phyloP scores from a whole-genome alignment of 208 protist species.

The Leishmania gerbilli region DNA sequence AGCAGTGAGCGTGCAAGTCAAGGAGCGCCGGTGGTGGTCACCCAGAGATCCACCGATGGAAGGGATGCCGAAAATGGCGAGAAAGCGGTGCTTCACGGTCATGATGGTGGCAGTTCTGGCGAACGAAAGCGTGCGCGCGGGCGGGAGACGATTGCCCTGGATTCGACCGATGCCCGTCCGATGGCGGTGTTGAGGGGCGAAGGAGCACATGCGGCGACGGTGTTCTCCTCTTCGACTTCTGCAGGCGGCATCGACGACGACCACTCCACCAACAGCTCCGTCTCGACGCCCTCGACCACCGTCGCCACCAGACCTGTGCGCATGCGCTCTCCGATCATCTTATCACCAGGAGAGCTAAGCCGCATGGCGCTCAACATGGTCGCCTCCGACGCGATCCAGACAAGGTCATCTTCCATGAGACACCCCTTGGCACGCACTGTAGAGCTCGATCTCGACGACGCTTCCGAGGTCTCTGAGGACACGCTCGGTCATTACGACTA shows the following conservation, averaged over 20 bases:
- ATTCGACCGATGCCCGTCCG: neutral
- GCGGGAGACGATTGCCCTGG: no score
- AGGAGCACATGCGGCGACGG: neutral
- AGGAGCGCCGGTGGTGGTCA: neutral
- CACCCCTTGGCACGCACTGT: neutral
- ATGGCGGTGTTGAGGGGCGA: neutral
- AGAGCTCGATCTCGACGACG: neutral
- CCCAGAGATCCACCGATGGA: neutral
- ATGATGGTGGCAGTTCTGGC: neutral
- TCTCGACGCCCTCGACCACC: conserved; percentile 19
- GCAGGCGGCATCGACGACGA: neutral
- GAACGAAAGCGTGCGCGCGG: neutral
- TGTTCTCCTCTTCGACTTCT: neutral
- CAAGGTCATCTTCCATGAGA: neutral
- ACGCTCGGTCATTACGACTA: neutral
- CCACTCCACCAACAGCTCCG: neutral
- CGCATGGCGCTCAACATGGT: neutral
- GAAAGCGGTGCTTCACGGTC: neutral
- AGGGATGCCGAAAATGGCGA: neutral
- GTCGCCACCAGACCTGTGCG: neutral
- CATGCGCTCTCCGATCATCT: conserved; percentile 24
- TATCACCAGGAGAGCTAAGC: conserved; percentile 21
- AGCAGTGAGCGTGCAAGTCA: neutral
- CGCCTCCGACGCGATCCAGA: neutral
- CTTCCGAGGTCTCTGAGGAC: neutral